A percentile compares a stretch with the other conserved stretches of the same genome.
Conservation (phyloP, 169 alveolate genomes). For the Plasmodium malariae region DNA sequence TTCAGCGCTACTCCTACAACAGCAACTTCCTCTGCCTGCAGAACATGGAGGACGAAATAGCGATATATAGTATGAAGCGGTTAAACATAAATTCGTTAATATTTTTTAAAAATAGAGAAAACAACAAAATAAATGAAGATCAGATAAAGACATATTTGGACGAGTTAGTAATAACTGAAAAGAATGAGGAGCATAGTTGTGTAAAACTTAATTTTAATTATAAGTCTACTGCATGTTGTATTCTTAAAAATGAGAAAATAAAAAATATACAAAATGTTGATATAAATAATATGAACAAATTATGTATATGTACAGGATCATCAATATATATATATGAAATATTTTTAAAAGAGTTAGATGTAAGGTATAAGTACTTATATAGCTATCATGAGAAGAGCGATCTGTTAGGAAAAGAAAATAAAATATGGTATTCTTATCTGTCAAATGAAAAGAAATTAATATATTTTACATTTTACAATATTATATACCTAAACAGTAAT, state of each 20-base stretch:
- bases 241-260: conserved; percentile 9
- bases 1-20: not conserved
- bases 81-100: conserved; percentile 14
- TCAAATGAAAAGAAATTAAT: conserved; percentile 18
- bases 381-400: not conserved
- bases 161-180: not conserved
- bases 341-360: not conserved
- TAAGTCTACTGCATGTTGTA: not conserved
- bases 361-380: not conserved
- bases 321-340: conserved; percentile 16
- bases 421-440: not conserved
- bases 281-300: conserved; percentile 16
- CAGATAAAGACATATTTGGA: not conserved
- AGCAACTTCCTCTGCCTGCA: conserved; percentile 37
- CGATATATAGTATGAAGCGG: conserved; percentile 1
- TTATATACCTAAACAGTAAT: conserved; percentile 12
- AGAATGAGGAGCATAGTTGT: not conserved
- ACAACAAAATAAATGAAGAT: conserved; percentile 5
- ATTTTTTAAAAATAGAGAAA: conserved; percentile 38
- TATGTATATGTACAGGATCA: conserved; percentile 24
- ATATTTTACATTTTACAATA: conserved; percentile 13
- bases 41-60: not conserved
- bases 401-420: not conserved
- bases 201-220: conserved; percentile 1
- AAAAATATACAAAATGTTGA: conserved; percentile 16